Evolutionary conservation across 257 asterid genomes (phyloP), one percentile per base, ranked within the genome.

Genomic region (Petrea volubilis): DNA sequence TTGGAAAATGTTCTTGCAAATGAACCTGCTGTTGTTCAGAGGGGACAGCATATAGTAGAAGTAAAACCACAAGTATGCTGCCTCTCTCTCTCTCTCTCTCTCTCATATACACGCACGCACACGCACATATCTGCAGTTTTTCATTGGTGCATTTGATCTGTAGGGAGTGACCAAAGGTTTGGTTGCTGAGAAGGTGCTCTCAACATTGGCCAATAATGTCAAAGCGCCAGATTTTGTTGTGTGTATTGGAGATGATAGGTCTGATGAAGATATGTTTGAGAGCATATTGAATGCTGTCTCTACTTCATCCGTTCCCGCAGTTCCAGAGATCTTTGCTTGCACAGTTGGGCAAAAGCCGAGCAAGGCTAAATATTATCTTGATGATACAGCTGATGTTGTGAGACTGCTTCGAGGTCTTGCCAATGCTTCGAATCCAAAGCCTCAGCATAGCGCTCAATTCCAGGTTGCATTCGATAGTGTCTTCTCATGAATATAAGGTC

Each of bases 271-370:
- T 53, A 92, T 92, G 98, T 90, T 92, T 21, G 98, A 90, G 87
- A 86, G 96, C 88, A 90, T 92, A 83, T 56, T 70, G 41, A 81
- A 79, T 68, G 65, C 74, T 0, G 84, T 74, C 29, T 82, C 89
- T 15, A 74, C 74, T 55, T 75, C 86, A 34, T 77, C 85, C 10
- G 71, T 81, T 27, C 61, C 82, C 41, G 46, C 88, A 23, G 78
- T 77, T 47, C 96, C 95, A 0, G 95, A 90, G 72, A 82, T 93
- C 56, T 93, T 85, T 71, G 96, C 98, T 55, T 93, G 98, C 77
- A 93, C 98, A 0, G 98, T 93, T 25, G 98, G 97, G 67, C 97
- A 88, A 68, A 93, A 93, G 69, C 98, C 98, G 15, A 93, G 98
- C 90, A 93, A 90, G 83, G 98, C 97, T 14, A 90, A 87, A 69